Evolutionary conservation across 352 stramenopile species (phyloP).

Genomic region (Phytophthora constricta): DNA sequence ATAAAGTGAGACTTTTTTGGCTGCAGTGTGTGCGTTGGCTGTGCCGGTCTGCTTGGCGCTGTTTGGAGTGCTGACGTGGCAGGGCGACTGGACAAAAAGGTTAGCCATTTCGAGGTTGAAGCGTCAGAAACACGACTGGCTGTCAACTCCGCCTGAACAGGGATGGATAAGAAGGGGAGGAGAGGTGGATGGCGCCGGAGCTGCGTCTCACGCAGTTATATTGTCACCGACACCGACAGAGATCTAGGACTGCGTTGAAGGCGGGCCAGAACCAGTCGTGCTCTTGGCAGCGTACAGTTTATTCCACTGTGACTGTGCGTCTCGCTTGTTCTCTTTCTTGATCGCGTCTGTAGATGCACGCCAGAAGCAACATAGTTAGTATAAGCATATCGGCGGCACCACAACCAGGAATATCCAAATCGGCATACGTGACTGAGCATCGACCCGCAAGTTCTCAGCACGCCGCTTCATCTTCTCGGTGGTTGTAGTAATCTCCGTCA

Average conservation of each 20-base stretch:
- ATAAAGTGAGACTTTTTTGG: conserved; percentile 38
- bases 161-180: too few species aligned
- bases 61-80: too few species aligned
- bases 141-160: background rate
- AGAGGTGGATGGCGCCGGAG: too few species aligned
- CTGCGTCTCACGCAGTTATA: conserved; percentile 27
- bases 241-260: conserved; percentile 19
- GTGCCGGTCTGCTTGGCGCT: background rate
- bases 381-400: background rate
- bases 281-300: conserved; percentile 78
- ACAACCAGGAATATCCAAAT: background rate
- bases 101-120: conserved; percentile 6
- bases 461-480: conserved; percentile 80
- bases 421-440: conserved; percentile 77
- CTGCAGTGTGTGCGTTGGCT: background rate
- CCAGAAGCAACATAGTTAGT: conserved; percentile 2
- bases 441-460: conserved; percentile 69
- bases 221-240: conserved; percentile 6
- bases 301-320: conserved; percentile 78
- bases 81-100: conserved; percentile 11
- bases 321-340: conserved; percentile 83
- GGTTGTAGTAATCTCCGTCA: conserved; percentile 62
- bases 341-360: conserved; percentile 59
- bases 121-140: background rate
- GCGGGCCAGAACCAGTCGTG: conserved; percentile 5